A percentile compares a stretch with the other conserved stretches of the same genome.
phyloP scores from a whole-genome alignment of 192 early-diverging fungal genomes.

The Backusella macrospora region DNA sequence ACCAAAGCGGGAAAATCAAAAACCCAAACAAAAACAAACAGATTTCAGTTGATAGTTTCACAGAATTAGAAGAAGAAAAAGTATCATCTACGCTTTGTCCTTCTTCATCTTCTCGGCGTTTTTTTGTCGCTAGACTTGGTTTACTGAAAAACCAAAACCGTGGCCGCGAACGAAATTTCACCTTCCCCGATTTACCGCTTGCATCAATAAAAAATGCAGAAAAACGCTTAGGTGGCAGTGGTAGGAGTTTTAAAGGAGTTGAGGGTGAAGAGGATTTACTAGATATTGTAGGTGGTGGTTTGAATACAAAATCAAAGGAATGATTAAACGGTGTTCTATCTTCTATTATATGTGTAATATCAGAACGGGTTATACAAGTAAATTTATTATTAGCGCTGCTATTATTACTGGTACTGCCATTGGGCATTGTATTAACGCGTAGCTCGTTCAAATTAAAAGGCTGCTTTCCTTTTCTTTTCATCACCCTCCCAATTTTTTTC shows the following conservation, averaged over 20 bases:
- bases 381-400: not conserved
- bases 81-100: too few species aligned
- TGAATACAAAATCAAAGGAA: not conserved
- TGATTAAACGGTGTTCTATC: not conserved
- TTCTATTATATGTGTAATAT: not conserved
- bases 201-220: conserved; percentile 17
- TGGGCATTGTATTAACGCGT: not conserved
- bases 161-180: not conserved
- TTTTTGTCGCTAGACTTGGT: not conserved
- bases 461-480: conserved; percentile 13
- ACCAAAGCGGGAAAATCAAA: conserved; percentile 19
- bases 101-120: not conserved
- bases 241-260: not conserved
- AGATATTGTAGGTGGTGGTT: conserved; percentile 17
- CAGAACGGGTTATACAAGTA: not conserved
- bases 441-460: not conserved
- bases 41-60: conserved; percentile 3
- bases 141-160: not conserved
- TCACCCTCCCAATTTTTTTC: conserved; percentile 2
- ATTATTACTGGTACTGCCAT: not conserved
- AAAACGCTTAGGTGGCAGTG: not conserved
- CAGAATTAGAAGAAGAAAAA: not conserved
- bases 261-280: conserved; percentile 13
- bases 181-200: conserved; percentile 8
- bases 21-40: conserved; percentile 18